Conservation (phyloP, 345 rosid species). For the Rhizophora apiculata region DNA sequence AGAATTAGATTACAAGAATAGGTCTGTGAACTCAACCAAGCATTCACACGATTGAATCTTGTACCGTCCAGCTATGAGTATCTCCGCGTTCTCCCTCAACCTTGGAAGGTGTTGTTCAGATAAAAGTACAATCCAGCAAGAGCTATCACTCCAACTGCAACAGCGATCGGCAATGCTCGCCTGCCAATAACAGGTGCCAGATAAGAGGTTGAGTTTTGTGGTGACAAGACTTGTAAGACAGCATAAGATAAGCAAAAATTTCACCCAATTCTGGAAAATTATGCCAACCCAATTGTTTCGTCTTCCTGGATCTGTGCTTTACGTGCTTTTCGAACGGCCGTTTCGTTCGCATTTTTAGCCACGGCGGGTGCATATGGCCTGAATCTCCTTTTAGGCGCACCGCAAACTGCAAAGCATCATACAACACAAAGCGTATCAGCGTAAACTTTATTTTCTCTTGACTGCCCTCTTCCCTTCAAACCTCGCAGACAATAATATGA, state of each 20-base stretch:
- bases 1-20: constrained; percentile 16
- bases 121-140: constrained; percentile 79
- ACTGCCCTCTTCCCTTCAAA: no score
- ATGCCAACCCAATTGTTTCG: constrained; percentile 64
- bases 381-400: constrained; percentile 91
- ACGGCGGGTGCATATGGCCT: constrained; percentile 62
- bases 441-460: neutral
- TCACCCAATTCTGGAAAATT: neutral
- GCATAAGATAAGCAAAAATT: neutral
- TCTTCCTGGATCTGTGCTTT: constrained; percentile 69
- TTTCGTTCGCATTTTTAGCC: constrained; percentile 55
- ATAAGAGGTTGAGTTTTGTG: neutral
- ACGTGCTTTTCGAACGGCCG: constrained; percentile 63
- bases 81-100: constrained; percentile 2
- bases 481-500: no score
- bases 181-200: constrained; percentile 34
- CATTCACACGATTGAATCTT: neutral
- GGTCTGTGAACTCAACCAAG: neutral
- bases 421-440: neutral
- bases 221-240: neutral
- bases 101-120: constrained; percentile 45
- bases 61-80: neutral
- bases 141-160: constrained; percentile 58
- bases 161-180: constrained; percentile 66
- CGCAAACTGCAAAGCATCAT: constrained; percentile 60